Evolutionary conservation across 2,329 filamentous ascomycete species (phyloP).

Genomic region (Fonsecaea monophora): DNA sequence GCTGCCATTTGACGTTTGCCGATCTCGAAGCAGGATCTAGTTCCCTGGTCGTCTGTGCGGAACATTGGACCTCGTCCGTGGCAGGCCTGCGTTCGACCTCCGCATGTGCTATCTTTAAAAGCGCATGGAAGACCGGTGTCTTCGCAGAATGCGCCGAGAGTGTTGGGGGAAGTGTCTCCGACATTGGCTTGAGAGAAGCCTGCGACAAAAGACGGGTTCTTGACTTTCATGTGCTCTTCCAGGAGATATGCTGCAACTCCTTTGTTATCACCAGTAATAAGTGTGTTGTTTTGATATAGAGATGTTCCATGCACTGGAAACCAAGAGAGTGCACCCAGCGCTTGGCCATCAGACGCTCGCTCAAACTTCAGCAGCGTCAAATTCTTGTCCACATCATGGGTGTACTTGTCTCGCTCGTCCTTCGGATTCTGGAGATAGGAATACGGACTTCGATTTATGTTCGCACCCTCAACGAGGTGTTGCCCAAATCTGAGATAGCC

Average conservation of each 20-base stretch:
- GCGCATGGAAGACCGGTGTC: constrained; percentile 66
- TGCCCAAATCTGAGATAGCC: constrained; percentile 75
- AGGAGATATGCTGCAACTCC: constrained; percentile 87
- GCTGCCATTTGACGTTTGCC: constrained; percentile 54
- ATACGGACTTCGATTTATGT: constrained; percentile 87
- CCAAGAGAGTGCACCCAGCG: constrained; percentile 84
- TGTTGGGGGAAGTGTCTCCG: constrained; percentile 88
- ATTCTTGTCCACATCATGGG: constrained; percentile 71
- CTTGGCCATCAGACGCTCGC: constrained; percentile 74
- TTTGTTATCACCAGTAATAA: constrained; percentile 95
- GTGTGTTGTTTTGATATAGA: constrained; percentile 87
- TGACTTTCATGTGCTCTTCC: constrained; percentile 60
- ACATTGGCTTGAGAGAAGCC: constrained; percentile 93
- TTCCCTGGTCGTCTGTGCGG: constrained; percentile 52
- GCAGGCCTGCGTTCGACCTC: constrained; percentile 52
- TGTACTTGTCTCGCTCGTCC: constrained; percentile 74
- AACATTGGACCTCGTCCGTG: constrained; percentile 57
- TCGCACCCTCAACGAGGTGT: constrained; percentile 74
- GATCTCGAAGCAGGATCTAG: constrained; percentile 59
- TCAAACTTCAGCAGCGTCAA: constrained; percentile 82
- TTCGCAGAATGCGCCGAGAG: constrained; percentile 87
- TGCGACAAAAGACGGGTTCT: constrained; percentile 71
- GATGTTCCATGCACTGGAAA: constrained; percentile 93
- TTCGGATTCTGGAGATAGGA: constrained; percentile 86
- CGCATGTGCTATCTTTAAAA: constrained; percentile 80